Evolutionary conservation across 1,284 basidiomycete species (phyloP).

Genomic region (Sporisorium scitamineum): DNA sequence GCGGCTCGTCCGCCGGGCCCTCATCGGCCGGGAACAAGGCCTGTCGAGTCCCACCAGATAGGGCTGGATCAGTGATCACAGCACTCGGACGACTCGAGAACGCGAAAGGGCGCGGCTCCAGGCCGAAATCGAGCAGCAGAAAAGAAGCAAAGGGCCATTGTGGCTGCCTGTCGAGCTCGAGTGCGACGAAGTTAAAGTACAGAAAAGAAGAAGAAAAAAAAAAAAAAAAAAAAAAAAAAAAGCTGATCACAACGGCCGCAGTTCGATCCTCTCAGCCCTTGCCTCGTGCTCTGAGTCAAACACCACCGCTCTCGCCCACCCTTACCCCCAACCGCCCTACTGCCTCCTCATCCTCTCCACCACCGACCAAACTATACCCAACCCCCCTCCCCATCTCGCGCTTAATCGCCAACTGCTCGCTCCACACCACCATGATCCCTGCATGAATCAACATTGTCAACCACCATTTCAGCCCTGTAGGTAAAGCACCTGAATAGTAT

Average conservation of each 20-base stretch:
- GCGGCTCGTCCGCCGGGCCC: no score
- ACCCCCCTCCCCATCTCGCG: constrained; percentile 78
- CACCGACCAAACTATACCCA: constrained; percentile 34
- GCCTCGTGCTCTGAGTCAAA: constrained; percentile 18
- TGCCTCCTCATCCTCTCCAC: constrained; percentile 3
- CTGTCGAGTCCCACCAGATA: no score
- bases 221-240: not conserved
- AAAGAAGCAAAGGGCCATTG: no score
- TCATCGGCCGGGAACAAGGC: no score
- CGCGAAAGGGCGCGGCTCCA: no score
- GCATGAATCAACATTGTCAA: constrained; percentile 78
- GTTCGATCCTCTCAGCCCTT: constrained; percentile 16
- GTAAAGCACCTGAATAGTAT: constrained; percentile 87
- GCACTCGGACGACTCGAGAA: no score
- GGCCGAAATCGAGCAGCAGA: no score
- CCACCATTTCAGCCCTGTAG: constrained; percentile 73
- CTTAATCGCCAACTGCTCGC: constrained; percentile 89
- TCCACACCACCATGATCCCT: constrained; percentile 80
- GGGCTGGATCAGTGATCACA: no score
- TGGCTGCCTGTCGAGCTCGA: no score
- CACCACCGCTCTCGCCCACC: not conserved
- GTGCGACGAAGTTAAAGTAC: no score
- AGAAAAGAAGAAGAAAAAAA: not conserved
- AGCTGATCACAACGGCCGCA: constrained; percentile 15
- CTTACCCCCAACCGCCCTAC: not conserved